Base-by-base conservation (phyloP, 306 rosid genomes). In the Fragaria nilgerrensis region DNA sequence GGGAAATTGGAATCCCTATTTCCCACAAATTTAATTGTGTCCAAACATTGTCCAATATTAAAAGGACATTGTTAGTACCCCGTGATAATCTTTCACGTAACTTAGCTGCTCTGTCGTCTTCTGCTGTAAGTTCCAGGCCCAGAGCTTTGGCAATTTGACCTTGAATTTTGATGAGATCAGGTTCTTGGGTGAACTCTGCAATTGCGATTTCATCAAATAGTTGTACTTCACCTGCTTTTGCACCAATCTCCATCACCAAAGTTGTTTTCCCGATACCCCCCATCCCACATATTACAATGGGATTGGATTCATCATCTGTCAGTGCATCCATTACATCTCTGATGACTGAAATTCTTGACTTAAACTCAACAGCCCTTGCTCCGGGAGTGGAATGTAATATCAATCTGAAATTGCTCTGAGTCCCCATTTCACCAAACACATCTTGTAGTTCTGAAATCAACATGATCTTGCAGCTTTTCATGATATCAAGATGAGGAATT, bases 181-280 rank as follows among this genome's bases (percentile, higher is more conserved):
- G 41, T 9, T 16, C 0, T 29, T 7, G 11, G 8, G 29, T 3
- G 12, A 75, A 16, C 12, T 0, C 61, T 4, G 29, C 78, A 39
- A 25, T 5, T 15, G 11, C 48, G 45, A 62, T 11, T 3, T 75
- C 62, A 25, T 47, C 29, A 29, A 75, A 62, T 1, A 75, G 41
- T n/a, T 44, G 20, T 9, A 43, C 20, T 8, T 23, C 80, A 50
- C 32, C 53, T 37, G 74, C 74, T 50, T 62, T 77, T 7, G 41
- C 17, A 36, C 1, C 25, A 22, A 77, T 62, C 25, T 77, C 66
- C 41, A 13, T 77, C 14, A 53, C 2, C 70, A 43, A 61, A 29
- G 78, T 61, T 61, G 78, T 50, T 32, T 72, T 72, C 17, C 75
- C 75, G 10, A 72, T 12, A 0, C 73, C 73, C 73, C n/a, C 73